Evolutionary conservation across 2,329 filamentous ascomycete species (phyloP).

Genomic region (Neonectria sp.): DNA sequence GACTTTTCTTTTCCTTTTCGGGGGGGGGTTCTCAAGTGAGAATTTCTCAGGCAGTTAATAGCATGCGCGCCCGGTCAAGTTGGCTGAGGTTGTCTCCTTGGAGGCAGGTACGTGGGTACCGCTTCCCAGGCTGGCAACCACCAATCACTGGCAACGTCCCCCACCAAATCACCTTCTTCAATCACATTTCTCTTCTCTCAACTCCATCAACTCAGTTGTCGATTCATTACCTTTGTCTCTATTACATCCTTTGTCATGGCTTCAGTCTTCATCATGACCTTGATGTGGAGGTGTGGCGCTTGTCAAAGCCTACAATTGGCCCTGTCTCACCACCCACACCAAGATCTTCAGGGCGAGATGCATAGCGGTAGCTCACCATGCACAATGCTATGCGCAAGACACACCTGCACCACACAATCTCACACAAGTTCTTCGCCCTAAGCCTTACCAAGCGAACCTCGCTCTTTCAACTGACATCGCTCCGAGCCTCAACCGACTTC

Average conservation of each 20-base stretch:
- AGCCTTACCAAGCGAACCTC: not conserved
- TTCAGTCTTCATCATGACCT: not conserved
- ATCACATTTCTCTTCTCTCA: not conserved
- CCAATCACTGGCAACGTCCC: not conserved
- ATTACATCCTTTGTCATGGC: not conserved
- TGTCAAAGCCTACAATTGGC: not conserved
- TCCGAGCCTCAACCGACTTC: not conserved
- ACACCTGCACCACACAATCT: not conserved
- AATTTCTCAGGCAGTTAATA: not conserved
- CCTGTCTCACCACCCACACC: not conserved
- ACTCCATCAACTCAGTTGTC: not conserved
- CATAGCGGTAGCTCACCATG: not conserved
- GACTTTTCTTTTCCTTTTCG: too few relatives aligned
- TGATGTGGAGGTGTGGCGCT: not conserved
- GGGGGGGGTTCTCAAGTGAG: not conserved
- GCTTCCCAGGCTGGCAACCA: not conserved
- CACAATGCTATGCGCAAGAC: not conserved
- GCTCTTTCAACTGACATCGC: not conserved
- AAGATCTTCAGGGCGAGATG: slow-evolving; percentile 4
- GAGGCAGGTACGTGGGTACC: not conserved
- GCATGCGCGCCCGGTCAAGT: not conserved
- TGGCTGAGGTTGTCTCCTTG: not conserved
- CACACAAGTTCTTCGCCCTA: slow-evolving; percentile 2
- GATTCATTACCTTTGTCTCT: not conserved
- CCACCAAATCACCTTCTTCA: not conserved